A percentile compares a stretch with the other conserved stretches of the same genome.
Conservation (phyloP, 2,329 filamentous ascomycete genomes). For the Colletotrichum sansevieriae region DNA sequence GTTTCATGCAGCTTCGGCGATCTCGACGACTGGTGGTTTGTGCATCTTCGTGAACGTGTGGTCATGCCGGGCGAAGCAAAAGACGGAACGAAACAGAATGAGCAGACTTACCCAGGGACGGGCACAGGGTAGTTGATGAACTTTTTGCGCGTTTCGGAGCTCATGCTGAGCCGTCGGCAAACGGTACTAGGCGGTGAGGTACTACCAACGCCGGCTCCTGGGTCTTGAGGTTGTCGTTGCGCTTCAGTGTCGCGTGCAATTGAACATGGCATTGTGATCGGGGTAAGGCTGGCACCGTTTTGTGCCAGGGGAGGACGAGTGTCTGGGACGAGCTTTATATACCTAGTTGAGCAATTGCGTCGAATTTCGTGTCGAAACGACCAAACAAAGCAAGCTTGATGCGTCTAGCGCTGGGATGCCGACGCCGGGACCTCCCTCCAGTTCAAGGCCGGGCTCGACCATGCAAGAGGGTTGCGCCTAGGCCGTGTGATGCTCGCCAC, state of each 20-base stretch:
- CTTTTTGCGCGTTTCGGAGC: slow-evolving; percentile 38
- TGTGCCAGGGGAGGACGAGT: not conserved
- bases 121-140: slow-evolving; percentile 55
- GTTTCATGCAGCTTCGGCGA: not conserved
- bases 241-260: slow-evolving; percentile 19
- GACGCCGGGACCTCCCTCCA: slow-evolving; percentile 37
- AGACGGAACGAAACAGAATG: not conserved
- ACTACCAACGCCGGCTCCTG: not conserved
- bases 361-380: slow-evolving; percentile 24
- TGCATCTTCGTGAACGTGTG: slow-evolving; percentile 12
- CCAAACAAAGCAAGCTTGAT: slow-evolving; percentile 30
- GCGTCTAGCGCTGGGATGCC: slow-evolving; percentile 34
- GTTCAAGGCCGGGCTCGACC: slow-evolving; percentile 27
- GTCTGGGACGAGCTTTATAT: slow-evolving; percentile 39
- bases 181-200: not conserved
- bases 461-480: slow-evolving; percentile 36
- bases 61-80: not conserved
- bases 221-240: slow-evolving; percentile 4
- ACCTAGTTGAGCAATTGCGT: slow-evolving; percentile 27
- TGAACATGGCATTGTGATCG: slow-evolving; percentile 18
- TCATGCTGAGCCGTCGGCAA: slow-evolving; percentile 33
- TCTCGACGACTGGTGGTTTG: not conserved
- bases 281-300: not conserved
- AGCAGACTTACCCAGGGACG: slow-evolving; percentile 49
- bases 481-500: slow-evolving; percentile 27